These are phyloP conservation scores for Luffa acutangula DNA, from an alignment of 306 rosid species.

Conservation along the genomic window DNA sequence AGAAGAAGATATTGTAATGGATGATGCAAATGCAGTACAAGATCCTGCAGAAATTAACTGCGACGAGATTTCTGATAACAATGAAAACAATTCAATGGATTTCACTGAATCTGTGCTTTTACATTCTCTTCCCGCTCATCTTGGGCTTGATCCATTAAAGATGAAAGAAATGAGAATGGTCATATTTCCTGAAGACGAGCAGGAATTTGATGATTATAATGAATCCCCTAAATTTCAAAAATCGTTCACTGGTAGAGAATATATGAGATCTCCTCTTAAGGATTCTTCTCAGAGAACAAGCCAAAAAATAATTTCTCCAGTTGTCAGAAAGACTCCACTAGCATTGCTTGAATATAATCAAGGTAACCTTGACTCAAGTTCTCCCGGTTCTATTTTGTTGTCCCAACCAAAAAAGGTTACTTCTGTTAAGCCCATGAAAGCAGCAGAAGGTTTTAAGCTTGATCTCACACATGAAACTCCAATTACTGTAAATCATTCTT, in stretches of 20 bases:
- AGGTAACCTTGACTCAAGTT: slow-evolving; percentile 57
- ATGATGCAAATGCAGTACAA: slow-evolving; percentile 31
- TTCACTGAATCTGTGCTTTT: slow-evolving; percentile 45
- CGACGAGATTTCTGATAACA: slow-evolving; percentile 41
- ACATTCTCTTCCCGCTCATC: slow-evolving; percentile 93
- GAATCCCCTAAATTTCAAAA: slow-evolving; percentile 21
- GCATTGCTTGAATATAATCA: slow-evolving; percentile 76
- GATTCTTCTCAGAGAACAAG: slow-evolving; percentile 34
- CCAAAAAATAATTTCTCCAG: slow-evolving; percentile 44
- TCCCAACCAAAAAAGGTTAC: slow-evolving; percentile 60
- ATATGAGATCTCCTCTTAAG: slow-evolving; percentile 33
- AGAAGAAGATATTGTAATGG: slow-evolving; percentile 69
- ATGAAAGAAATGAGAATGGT: slow-evolving; percentile 89
- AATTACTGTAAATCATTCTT: slow-evolving; percentile 42
- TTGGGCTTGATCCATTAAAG: slow-evolving; percentile 83
- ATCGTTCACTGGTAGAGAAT: slow-evolving; percentile 38
- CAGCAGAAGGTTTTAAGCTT: slow-evolving; percentile 65
- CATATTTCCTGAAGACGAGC: slow-evolving; percentile 64
- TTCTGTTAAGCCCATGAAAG: slow-evolving; percentile 39
- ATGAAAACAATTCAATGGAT: slow-evolving; percentile 35
- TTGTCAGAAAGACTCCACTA: slow-evolving; percentile 66
- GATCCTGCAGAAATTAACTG: slow-evolving; percentile 25
- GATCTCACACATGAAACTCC: slow-evolving; percentile 69
- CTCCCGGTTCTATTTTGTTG: slow-evolving; percentile 76
- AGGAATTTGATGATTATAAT: slow-evolving; percentile 30